Evolutionary conservation across 2,329 filamentous ascomycete species (phyloP).

Genomic region (Emmonsiellopsis sp.): DNA sequence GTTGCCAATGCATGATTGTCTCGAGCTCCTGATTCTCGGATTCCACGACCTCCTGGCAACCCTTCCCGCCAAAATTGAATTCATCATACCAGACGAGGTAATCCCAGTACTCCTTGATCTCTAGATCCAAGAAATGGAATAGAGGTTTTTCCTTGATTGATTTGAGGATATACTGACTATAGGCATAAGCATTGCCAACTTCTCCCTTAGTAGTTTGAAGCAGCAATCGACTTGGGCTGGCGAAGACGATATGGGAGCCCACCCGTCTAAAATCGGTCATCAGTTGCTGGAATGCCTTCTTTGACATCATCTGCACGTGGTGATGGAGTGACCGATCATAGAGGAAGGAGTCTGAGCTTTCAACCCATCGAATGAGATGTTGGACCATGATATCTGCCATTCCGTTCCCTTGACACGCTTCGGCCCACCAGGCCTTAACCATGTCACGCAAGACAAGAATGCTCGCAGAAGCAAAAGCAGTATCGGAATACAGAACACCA

Average conservation of each 20-base stretch:
- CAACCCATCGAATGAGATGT: slow-evolving; percentile 94
- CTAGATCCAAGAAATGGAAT: slow-evolving; percentile 93
- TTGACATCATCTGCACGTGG: slow-evolving; percentile 97
- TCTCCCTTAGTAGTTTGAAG: slow-evolving; percentile 95
- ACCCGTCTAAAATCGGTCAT: slow-evolving; percentile 95
- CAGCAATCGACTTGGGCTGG: slow-evolving; percentile 76
- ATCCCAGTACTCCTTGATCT: slow-evolving; percentile 99
- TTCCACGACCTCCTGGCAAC: slow-evolving; percentile 69
- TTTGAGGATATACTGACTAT: slow-evolving; percentile 95
- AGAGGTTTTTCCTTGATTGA: slow-evolving; percentile 91
- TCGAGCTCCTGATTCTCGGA: slow-evolving; percentile 71
- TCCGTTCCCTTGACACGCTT: slow-evolving; percentile 77
- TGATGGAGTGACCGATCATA: slow-evolving; percentile 92
- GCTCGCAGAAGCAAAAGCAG: slow-evolving; percentile 84
- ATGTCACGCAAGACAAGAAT: slow-evolving; percentile 89
- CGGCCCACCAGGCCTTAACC: slow-evolving; percentile 97
- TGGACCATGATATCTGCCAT: slow-evolving; percentile 99
- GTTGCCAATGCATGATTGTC: slow-evolving; percentile 97
- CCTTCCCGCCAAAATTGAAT: slow-evolving; percentile 96
- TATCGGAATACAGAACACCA: slow-evolving; percentile 71
- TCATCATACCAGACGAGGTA: slow-evolving; percentile 98
- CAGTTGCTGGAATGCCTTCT: slow-evolving; percentile 91
- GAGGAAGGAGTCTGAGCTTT: slow-evolving; percentile 83
- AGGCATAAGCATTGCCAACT: slow-evolving; percentile 92
- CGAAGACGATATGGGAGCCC: slow-evolving; percentile 92